These are phyloP conservation scores for Penicillium desertorum DNA, from an alignment of 495 filamentous ascomycete genomes.

Conservation along the genomic window DNA sequence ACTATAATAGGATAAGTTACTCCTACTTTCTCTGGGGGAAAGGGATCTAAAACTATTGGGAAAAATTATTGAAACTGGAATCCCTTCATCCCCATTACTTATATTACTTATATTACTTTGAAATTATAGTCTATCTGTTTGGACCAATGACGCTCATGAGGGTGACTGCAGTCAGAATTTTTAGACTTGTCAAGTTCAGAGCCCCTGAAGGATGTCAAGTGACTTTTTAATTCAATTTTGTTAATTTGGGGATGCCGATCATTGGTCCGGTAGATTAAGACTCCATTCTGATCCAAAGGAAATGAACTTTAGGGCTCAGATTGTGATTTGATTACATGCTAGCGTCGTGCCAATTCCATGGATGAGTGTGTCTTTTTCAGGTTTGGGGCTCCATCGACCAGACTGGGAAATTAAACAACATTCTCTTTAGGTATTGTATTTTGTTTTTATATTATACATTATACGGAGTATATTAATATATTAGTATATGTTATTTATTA, in stretches of 20 bases:
- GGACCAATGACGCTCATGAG: background rate
- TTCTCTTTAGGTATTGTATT: background rate
- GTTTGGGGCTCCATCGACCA: background rate
- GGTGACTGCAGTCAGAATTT: slow-evolving; percentile 6
- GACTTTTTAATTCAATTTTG: background rate
- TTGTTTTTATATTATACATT: background rate
- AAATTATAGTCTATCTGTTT: background rate
- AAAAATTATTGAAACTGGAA: background rate
- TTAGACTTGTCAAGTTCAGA: slow-evolving; percentile 11
- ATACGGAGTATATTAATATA: background rate
- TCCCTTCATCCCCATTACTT: background rate
- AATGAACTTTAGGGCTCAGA: background rate
- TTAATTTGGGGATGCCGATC: slow-evolving; percentile 7
- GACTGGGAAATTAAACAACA: slow-evolving; percentile 11
- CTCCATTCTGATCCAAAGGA: slow-evolving; percentile 10
- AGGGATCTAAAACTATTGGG: background rate
- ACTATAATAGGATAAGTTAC: background rate
- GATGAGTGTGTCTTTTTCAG: background rate
- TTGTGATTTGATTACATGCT: slow-evolving; percentile 5
- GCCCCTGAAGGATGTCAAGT: slow-evolving; percentile 17
- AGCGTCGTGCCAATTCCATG: slow-evolving; percentile 8
- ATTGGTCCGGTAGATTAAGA: slow-evolving; percentile 8
- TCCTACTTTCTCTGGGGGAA: slow-evolving; percentile 3
- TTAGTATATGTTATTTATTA: slow-evolving; percentile 9
- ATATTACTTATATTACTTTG: background rate